Evolutionary conservation across 179 eudicot genomes (phyloP).

Genomic region (Drosera spatulata): DNA sequence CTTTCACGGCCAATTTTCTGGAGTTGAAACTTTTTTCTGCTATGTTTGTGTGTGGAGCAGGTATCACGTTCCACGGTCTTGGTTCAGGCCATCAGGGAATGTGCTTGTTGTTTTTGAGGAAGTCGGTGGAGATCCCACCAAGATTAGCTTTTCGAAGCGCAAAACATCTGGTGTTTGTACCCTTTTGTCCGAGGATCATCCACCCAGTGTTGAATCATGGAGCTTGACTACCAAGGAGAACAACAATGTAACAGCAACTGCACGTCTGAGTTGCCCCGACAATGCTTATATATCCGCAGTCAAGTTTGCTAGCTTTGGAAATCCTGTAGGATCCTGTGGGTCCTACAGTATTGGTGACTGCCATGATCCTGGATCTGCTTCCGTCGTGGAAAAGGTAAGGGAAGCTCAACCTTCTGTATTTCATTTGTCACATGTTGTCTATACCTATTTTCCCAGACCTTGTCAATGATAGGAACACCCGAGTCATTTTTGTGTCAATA

Average conservation of each 20-base stretch:
- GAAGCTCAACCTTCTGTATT: not conserved
- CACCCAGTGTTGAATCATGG: conserved; percentile 28
- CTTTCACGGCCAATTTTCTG: not conserved
- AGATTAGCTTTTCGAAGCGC: conserved; percentile 65
- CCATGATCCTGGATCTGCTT: conserved; percentile 50
- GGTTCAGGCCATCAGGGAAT: conserved; percentile 78
- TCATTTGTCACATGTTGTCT: not conserved
- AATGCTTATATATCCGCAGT: conserved; percentile 41
- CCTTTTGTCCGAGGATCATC: conserved; percentile 58
- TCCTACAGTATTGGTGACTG: conserved; percentile 50
- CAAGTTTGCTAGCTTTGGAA: conserved; percentile 80
- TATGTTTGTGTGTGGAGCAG: conserved; percentile 29
- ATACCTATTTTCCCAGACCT: not conserved
- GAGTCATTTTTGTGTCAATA: no score
- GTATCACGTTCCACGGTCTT: conserved; percentile 97
- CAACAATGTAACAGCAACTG: conserved; percentile 19
- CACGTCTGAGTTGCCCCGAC: conserved; percentile 47
- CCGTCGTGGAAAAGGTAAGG: conserved; percentile 48
- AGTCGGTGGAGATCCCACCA: conserved; percentile 85
- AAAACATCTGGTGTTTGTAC: conserved; percentile 43
- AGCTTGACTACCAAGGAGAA: conserved; percentile 13
- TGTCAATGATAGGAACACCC: not conserved
- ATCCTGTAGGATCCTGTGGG: conserved; percentile 67
- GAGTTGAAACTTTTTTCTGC: not conserved
- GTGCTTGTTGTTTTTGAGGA: conserved; percentile 34